phyloP scores from a whole-genome alignment of 2,329 filamentous ascomycete species.

The Monosporascus sp. region DNA sequence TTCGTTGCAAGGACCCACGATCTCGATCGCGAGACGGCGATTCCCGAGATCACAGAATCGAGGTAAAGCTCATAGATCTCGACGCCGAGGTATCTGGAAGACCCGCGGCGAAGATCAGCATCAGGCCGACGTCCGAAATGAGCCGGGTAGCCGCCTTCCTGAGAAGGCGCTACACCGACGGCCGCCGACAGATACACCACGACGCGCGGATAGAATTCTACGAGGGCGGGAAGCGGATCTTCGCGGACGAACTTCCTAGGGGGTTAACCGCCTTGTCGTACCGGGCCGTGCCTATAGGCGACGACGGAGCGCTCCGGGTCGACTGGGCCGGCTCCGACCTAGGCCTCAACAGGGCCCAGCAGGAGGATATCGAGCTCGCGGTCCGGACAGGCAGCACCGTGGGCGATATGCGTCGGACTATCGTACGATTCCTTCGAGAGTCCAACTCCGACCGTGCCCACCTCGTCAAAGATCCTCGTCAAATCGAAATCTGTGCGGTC shows the following conservation, averaged over 20 bases:
- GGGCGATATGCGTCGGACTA: constrained; percentile 17
- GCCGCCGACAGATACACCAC: constrained; percentile 1
- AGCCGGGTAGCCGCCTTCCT: constrained; percentile 4
- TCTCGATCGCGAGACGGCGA: neutral
- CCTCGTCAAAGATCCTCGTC: constrained; percentile 17
- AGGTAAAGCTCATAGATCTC: neutral
- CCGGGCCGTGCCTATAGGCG: constrained; percentile 9
- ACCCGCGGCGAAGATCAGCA: neutral
- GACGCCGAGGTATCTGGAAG: neutral
- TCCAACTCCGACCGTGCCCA: constrained; percentile 1
- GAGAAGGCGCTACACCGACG: constrained; percentile 1
- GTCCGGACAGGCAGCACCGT: constrained; percentile 24
- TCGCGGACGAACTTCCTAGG: constrained; percentile 11
- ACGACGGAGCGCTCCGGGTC: constrained; percentile 12
- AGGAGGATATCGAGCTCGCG: constrained; percentile 6
- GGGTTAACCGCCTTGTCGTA: constrained; percentile 11
- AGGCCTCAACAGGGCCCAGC: constrained; percentile 6
- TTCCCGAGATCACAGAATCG: neutral
- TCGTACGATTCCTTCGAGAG: constrained; percentile 15
- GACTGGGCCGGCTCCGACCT: constrained; percentile 8
- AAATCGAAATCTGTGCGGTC: constrained; percentile 23
- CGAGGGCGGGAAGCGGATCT: constrained; percentile 5
- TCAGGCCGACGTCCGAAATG: neutral
- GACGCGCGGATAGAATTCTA: constrained; percentile 15
- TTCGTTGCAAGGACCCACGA: too few relatives aligned